phyloP scores from a whole-genome alignment of 2,329 filamentous ascomycete species.

The Cladophialophora yegresii region DNA sequence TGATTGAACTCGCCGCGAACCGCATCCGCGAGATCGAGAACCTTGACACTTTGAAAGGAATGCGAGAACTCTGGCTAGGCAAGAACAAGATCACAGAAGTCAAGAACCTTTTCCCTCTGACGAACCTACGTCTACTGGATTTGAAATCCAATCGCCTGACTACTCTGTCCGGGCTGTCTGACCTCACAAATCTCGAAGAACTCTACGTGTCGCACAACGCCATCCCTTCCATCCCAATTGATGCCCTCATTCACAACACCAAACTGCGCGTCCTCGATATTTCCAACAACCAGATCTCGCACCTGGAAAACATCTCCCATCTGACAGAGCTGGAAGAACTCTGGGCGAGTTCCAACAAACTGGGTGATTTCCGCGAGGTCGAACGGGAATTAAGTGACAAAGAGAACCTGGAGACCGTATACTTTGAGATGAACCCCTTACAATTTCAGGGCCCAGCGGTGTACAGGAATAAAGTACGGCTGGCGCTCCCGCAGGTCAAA shows the following conservation, averaged over 20 bases:
- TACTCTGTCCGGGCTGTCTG: slow-evolving; percentile 72
- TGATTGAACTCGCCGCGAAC: slow-evolving; percentile 90
- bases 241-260: slow-evolving; percentile 66
- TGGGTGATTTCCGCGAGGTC: slow-evolving; percentile 78
- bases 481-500: slow-evolving; percentile 81
- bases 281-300: slow-evolving; percentile 79
- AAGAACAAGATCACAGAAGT: slow-evolving; percentile 95
- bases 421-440: slow-evolving; percentile 92
- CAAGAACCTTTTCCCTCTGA: slow-evolving; percentile 69
- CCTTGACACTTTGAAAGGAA: slow-evolving; percentile 69
- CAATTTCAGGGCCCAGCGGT: slow-evolving; percentile 77
- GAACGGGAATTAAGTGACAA: slow-evolving; percentile 76
- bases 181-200: slow-evolving; percentile 77
- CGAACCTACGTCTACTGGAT: slow-evolving; percentile 81
- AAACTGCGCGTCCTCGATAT: slow-evolving; percentile 81
- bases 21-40: slow-evolving; percentile 86
- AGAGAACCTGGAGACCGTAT: slow-evolving; percentile 79
- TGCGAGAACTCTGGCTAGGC: slow-evolving; percentile 91
- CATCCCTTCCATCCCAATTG: slow-evolving; percentile 66
- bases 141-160: slow-evolving; percentile 94
- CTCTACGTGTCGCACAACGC: slow-evolving; percentile 95
- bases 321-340: slow-evolving; percentile 79
- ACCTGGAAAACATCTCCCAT: slow-evolving; percentile 69
- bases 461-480: slow-evolving; percentile 88
- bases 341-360: slow-evolving; percentile 88